Percentiles rank a stretch among this genome's conserved stretches.
Evolutionary conservation across 1,139 yeast genomes (phyloP).

Genomic region (Kodamaea anthophila): DNA sequence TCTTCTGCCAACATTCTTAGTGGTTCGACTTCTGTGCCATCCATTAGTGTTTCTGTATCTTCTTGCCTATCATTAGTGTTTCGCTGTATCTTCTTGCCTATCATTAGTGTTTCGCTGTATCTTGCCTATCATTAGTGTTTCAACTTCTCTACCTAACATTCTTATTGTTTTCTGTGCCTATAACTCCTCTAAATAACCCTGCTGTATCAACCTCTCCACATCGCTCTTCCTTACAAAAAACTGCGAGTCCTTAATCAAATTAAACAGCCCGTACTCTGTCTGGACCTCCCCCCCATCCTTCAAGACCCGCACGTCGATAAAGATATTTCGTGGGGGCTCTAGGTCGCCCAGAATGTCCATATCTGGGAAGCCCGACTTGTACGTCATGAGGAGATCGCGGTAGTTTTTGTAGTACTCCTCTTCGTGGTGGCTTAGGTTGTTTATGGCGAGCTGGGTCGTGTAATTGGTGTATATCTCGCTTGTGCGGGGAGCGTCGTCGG

Average conservation of each 20-base stretch:
- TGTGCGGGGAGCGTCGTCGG: conserved; percentile 12
- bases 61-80: too few species aligned
- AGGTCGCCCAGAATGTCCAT: conserved; percentile 84
- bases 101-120: too few species aligned
- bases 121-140: too few species aligned
- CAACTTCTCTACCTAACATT: too few species aligned
- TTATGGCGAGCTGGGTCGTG: conserved; percentile 31
- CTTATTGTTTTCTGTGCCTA: too few species aligned
- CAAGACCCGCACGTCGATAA: conserved; percentile 87
- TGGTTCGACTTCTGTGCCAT: too few species aligned
- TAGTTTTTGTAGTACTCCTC: conserved; percentile 72
- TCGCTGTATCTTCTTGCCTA: too few species aligned
- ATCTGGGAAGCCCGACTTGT: conserved; percentile 75
- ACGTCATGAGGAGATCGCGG: conserved; percentile 63
- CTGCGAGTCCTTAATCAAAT: conserved; percentile 90
- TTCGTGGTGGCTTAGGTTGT: conserved; percentile 69
- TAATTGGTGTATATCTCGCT: conserved; percentile 16
- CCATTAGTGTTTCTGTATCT: too few species aligned
- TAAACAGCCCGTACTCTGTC: conserved; percentile 95
- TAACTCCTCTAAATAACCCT: conserved; percentile 82
- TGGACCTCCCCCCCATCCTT: conserved; percentile 96
- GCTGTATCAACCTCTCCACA: conserved; percentile 89
- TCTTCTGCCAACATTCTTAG: too few species aligned
- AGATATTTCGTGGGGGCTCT: conserved; percentile 86
- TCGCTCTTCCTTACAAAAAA: conserved; percentile 91